A percentile compares a stretch with the other conserved stretches of the same genome.
Conservation (phyloP, 768 basidiomycete species). For the Boletus pseudopeckii region DNA sequence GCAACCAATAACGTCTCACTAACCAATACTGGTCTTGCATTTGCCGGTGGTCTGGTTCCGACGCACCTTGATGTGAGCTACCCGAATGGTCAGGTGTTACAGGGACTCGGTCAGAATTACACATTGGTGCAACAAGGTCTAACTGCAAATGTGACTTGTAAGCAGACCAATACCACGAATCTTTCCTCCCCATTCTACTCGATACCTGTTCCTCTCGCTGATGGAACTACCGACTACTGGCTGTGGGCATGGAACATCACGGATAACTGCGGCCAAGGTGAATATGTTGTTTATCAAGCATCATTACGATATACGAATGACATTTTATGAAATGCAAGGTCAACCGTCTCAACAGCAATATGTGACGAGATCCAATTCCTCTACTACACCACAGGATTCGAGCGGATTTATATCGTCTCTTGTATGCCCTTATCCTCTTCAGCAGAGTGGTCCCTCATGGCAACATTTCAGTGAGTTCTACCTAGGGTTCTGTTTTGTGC, state of each 20-base stretch:
- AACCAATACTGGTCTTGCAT: not conserved
- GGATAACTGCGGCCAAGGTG: not conserved
- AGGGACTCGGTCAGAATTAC: not conserved
- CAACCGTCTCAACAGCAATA: not conserved
- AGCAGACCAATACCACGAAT: not conserved
- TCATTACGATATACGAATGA: too few relatives aligned
- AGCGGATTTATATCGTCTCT: not conserved
- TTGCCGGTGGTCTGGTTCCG: constrained; percentile 1
- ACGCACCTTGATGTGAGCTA: not conserved
- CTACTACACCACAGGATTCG: not conserved
- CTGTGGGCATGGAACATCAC: constrained; percentile 5
- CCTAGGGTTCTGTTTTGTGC: not conserved
- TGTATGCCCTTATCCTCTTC: constrained; percentile 2
- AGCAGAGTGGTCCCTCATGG: constrained; percentile 1
- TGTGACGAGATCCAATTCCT: constrained; percentile 2
- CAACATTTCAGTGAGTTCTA: not conserved
- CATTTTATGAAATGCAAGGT: not conserved
- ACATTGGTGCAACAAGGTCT: constrained; percentile 18
- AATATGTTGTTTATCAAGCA: too few relatives aligned
- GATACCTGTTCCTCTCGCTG: not conserved
- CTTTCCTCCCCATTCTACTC: not conserved
- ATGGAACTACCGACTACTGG: constrained; percentile 4
- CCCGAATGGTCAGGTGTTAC: not conserved
- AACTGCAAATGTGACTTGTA: constrained; percentile 12
- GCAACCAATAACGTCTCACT: too few relatives aligned